Percentiles rank a stretch among this genome's conserved stretches.
Conservation (phyloP, 495 filamentous ascomycete genomes). For the Barbatosphaeria neglecta region DNA sequence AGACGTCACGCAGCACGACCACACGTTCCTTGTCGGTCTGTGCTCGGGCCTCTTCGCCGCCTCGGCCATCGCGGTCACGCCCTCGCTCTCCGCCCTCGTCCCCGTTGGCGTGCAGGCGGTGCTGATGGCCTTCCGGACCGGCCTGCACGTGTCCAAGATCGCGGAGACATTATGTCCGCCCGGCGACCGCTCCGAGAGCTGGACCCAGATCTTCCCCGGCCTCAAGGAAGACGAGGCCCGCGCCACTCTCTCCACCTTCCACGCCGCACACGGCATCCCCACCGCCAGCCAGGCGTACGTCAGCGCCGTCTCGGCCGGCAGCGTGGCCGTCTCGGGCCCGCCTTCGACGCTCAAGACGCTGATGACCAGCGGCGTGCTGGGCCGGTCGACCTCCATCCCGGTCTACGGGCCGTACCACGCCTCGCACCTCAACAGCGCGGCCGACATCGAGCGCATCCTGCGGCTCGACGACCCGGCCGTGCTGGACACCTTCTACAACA, state of each 20-base stretch:
- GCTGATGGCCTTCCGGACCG: constrained; percentile 60
- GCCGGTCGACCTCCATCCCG: constrained; percentile 51
- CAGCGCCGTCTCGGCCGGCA: constrained; percentile 58
- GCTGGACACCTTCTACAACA: constrained; percentile 26
- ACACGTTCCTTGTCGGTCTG: constrained; percentile 47
- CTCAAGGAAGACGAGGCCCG: constrained; percentile 31
- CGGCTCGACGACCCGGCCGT: constrained; percentile 24
- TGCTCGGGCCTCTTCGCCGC: constrained; percentile 67
- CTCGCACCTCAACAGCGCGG: constrained; percentile 50
- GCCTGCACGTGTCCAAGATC: constrained; percentile 44
- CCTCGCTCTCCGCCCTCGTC: constrained; percentile 55
- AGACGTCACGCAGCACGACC: constrained; percentile 26
- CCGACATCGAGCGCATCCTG: constrained; percentile 52
- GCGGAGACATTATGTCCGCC: constrained; percentile 38
- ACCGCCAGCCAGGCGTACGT: constrained; percentile 55
- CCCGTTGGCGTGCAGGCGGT: constrained; percentile 58
- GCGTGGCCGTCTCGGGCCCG: constrained; percentile 69
- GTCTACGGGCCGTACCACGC: constrained; percentile 79
- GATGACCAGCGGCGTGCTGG: constrained; percentile 36
- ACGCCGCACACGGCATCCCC: constrained; percentile 44
- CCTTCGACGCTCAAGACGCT: constrained; percentile 50
- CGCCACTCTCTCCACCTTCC: constrained; percentile 37
- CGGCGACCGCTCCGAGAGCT: constrained; percentile 37
- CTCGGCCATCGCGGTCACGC: constrained; percentile 55
- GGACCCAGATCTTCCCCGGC: constrained; percentile 43